A percentile compares a stretch with the other conserved stretches of the same genome.
These are phyloP conservation scores for Raffaelea ambrosiae DNA, from an alignment of 2,329 filamentous ascomycete species.

Conservation along the genomic window DNA sequence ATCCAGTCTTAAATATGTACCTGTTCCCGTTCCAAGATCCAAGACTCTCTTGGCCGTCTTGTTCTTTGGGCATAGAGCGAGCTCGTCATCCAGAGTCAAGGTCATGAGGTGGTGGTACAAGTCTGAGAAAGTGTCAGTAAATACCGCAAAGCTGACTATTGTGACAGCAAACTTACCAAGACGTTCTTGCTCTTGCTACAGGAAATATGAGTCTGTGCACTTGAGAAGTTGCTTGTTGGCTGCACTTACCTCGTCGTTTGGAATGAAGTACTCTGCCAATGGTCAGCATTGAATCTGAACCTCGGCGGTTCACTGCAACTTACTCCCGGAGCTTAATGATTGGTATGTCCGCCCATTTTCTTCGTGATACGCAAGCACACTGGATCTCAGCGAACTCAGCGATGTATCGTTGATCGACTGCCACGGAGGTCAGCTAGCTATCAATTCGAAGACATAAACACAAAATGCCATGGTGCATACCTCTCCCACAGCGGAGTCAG, in stretches of 20 bases:
- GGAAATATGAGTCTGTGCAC: neutral
- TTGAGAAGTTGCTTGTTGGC: neutral
- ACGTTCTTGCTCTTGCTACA: slow-evolving; percentile 7
- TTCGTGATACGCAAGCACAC: slow-evolving; percentile 10
- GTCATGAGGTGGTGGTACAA: slow-evolving; percentile 8
- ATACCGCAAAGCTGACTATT: neutral
- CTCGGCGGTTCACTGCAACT: neutral
- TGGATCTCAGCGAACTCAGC: slow-evolving; percentile 9
- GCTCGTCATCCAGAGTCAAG: slow-evolving; percentile 3
- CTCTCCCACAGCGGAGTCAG: too few relatives aligned
- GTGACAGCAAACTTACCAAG: slow-evolving; percentile 4
- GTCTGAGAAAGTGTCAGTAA: slow-evolving; percentile 2
- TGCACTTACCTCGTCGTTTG: slow-evolving; percentile 9
- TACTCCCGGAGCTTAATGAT: slow-evolving; percentile 12
- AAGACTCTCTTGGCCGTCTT: slow-evolving; percentile 7
- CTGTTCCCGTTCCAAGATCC: slow-evolving; percentile 8
- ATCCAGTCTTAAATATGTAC: neutral
- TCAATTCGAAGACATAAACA: too few relatives aligned
- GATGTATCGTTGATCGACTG: slow-evolving; percentile 3
- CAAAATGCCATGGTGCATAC: too few relatives aligned
- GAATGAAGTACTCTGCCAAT: slow-evolving; percentile 7
- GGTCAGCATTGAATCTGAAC: neutral
- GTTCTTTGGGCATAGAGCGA: slow-evolving; percentile 9
- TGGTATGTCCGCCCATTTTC: slow-evolving; percentile 13
- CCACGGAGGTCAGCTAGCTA: too few relatives aligned